Evolutionary conservation across 768 basidiomycete species (phyloP).

Genomic region (Sarcodon sp.): DNA sequence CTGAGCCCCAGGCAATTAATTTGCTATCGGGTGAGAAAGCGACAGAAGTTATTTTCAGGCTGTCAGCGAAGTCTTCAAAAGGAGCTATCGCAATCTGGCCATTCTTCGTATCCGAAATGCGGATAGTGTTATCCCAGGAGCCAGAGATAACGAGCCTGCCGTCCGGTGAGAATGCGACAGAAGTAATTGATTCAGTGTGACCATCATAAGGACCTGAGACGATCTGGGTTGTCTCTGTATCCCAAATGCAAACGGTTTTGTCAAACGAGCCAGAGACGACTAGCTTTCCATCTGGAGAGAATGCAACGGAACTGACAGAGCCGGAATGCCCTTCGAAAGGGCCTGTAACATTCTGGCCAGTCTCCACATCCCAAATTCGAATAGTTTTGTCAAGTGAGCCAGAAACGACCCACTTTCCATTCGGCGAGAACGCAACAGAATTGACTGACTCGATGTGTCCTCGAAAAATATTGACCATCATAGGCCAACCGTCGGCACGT

Average conservation of each 20-base stretch:
- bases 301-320: constrained; percentile 22
- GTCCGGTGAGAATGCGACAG: constrained; percentile 4
- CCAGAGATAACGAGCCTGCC: constrained; percentile 3
- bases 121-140: constrained; percentile 1
- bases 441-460: constrained; percentile 1
- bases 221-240: background rate
- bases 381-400: constrained; percentile 5
- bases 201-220: background rate
- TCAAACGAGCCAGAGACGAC: constrained; percentile 31
- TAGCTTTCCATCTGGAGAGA: constrained; percentile 29
- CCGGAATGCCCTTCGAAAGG: constrained; percentile 8
- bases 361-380: constrained; percentile 6
- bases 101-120: constrained; percentile 2
- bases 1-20: constrained; percentile 26
- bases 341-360: background rate
- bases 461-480: background rate
- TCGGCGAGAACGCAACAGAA: constrained; percentile 1
- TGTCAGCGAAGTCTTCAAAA: background rate
- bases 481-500: too few relatives aligned
- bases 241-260: constrained; percentile 6
- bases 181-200: constrained; percentile 1
- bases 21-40: constrained; percentile 6
- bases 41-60: constrained; percentile 1
- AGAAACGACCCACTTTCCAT: constrained; percentile 1
- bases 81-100: background rate